Evolutionary conservation across 192 early-diverging fungal species (phyloP).

Genomic region (Rhizophagus sp.): DNA sequence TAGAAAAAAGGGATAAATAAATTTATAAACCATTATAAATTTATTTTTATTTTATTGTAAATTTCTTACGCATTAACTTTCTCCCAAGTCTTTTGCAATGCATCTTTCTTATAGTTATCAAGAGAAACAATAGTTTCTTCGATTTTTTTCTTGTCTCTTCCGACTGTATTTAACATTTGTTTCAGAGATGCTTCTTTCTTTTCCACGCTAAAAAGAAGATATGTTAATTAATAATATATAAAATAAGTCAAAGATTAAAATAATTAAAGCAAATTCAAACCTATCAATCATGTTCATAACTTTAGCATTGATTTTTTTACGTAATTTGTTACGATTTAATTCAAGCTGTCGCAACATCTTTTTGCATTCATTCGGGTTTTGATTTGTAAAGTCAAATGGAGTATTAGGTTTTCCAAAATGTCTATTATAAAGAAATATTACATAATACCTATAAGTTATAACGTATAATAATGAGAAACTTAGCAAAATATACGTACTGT

Average conservation of each 20-base stretch:
- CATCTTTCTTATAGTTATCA: conserved; percentile 90
- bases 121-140: conserved; percentile 88
- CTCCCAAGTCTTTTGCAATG: conserved; percentile 84
- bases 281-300: conserved; percentile 97
- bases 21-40: not conserved
- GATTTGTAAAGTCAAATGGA: conserved; percentile 80
- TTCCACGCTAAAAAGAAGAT: conserved; percentile 63
- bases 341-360: conserved; percentile 76
- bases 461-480: not conserved
- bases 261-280: conserved; percentile 36
- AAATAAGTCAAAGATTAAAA: no score
- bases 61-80: conserved; percentile 78
- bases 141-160: conserved; percentile 94
- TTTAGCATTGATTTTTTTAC: conserved; percentile 84
- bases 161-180: conserved; percentile 85
- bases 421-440: conserved; percentile 34
- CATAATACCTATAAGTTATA: no score
- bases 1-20: conserved; percentile 32
- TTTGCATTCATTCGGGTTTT: conserved; percentile 73
- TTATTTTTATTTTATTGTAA: not conserved
- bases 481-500: conserved; percentile 52
- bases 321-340: conserved; percentile 76
- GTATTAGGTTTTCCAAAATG: conserved; percentile 83
- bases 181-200: conserved; percentile 85
- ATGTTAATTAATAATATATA: not conserved